These are phyloP conservation scores for Metschnikowia kofuensis DNA, from an alignment of 805 yeast species.

Conservation along the genomic window DNA sequence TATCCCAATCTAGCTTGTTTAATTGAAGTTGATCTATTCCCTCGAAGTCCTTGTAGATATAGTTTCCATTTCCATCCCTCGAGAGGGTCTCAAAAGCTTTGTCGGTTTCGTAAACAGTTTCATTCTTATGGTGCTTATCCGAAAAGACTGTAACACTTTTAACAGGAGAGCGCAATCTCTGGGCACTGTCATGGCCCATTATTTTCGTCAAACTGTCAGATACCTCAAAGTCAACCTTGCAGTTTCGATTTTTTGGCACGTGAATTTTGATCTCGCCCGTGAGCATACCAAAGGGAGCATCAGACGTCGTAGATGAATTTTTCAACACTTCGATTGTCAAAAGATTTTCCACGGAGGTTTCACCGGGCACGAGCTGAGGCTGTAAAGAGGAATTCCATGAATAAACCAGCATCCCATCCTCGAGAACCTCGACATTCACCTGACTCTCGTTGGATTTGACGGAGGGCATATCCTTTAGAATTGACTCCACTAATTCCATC, in stretches of 20 bases:
- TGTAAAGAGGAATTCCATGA: constrained; percentile 50
- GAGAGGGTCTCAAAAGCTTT: constrained; percentile 25
- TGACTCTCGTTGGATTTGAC: constrained; percentile 35
- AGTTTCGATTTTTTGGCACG: constrained; percentile 61
- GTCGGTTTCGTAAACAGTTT: background rate
- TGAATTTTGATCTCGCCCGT: constrained; percentile 59
- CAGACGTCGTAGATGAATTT: constrained; percentile 43
- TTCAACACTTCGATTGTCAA: constrained; percentile 50
- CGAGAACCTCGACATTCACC: constrained; percentile 33
- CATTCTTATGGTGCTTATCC: constrained; percentile 20
- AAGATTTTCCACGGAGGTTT: constrained; percentile 40
- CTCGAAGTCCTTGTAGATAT: constrained; percentile 47
- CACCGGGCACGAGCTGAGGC: constrained; percentile 30
- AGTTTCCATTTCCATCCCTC: constrained; percentile 42
- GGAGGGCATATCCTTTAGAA: constrained; percentile 64
- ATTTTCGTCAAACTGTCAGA: constrained; percentile 36
- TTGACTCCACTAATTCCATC: constrained; percentile 41
- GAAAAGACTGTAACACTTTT: constrained; percentile 55
- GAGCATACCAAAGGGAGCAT: constrained; percentile 60
- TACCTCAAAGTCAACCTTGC: constrained; percentile 58
- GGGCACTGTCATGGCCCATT: constrained; percentile 6
- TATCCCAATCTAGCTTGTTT: constrained; percentile 63
- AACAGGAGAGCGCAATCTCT: constrained; percentile 55
- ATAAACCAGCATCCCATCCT: constrained; percentile 54
- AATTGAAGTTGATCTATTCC: constrained; percentile 67